phyloP scores from a whole-genome alignment of 495 filamentous ascomycete genomes.

The Penicillium nucicola region DNA sequence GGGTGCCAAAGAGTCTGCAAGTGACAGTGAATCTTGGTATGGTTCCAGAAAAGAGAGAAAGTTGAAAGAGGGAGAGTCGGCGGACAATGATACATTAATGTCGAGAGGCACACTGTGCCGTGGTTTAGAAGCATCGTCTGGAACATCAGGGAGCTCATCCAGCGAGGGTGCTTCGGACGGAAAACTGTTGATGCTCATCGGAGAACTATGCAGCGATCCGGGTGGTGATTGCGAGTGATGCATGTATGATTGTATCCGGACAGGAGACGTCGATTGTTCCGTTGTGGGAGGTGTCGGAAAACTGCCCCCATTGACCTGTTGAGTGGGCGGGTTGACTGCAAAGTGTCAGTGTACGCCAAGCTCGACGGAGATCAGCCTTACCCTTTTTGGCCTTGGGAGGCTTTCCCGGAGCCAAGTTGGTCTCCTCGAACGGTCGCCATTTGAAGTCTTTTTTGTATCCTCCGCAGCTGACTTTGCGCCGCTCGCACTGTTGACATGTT shows the following conservation, averaged over 20 bases:
- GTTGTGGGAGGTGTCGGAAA: constrained; percentile 18
- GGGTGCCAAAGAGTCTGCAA: constrained; percentile 7
- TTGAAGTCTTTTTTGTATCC: constrained; percentile 85
- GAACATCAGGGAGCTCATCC: constrained; percentile 9
- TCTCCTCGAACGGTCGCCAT: constrained; percentile 77
- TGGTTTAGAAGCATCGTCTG: constrained; percentile 8
- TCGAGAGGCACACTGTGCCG: constrained; percentile 4
- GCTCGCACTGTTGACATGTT: constrained; percentile 68
- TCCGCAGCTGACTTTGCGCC: constrained; percentile 67
- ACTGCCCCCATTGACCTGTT: background rate
- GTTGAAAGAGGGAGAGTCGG: constrained; percentile 15
- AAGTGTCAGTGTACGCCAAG: background rate
- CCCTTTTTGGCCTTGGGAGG: constrained; percentile 48
- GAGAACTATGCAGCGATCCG: constrained; percentile 17
- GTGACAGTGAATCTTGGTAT: constrained; percentile 13
- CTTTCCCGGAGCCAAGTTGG: constrained; percentile 50
- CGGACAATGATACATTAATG: constrained; percentile 12
- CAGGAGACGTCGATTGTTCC: constrained; percentile 13
- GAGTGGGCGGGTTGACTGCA: background rate
- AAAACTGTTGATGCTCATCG: constrained; percentile 19
- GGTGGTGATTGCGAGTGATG: constrained; percentile 11
- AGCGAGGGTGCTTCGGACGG: constrained; percentile 16
- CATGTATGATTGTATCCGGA: constrained; percentile 2
- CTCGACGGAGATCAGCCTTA: constrained; percentile 15
- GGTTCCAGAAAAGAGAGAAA: constrained; percentile 24